These are phyloP conservation scores for Russula ochroleuca DNA, from an alignment of 768 basidiomycete species.

Conservation along the genomic window DNA sequence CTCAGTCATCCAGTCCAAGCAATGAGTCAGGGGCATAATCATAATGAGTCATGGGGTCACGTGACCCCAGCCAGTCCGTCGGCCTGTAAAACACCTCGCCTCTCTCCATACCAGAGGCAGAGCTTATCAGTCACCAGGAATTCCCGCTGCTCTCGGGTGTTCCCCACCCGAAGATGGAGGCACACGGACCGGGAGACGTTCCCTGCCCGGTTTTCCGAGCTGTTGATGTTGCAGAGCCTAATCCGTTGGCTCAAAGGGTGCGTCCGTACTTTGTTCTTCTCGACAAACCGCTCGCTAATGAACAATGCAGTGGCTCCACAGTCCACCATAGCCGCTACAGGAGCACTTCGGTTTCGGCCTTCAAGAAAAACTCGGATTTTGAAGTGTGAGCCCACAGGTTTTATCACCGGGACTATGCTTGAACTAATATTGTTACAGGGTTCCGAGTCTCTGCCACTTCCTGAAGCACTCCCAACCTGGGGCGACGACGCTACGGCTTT, in stretches of 20 bases:
- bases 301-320: background rate
- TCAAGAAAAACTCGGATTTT: background rate
- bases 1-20: no score
- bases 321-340: background rate
- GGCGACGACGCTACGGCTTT: background rate
- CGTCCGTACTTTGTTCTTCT: fast-evolving
- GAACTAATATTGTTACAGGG: background rate
- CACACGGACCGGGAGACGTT: fast-evolving
- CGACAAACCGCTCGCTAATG: background rate
- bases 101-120: no score
- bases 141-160: fast-evolving
- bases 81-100: no score
- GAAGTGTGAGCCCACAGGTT: background rate
- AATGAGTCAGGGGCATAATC: no score
- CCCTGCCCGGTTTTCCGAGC: background rate
- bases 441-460: fast-evolving
- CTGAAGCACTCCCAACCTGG: background rate
- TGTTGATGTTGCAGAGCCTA: background rate
- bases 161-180: fast-evolving
- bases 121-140: background rate
- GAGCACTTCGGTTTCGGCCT: background rate
- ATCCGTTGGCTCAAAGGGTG: fast-evolving
- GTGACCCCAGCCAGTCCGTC: no score
- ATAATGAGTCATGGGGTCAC: no score
- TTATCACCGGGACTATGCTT: background rate